These are phyloP conservation scores for Myrica gale DNA, from an alignment of 306 rosid species.

Conservation along the genomic window DNA sequence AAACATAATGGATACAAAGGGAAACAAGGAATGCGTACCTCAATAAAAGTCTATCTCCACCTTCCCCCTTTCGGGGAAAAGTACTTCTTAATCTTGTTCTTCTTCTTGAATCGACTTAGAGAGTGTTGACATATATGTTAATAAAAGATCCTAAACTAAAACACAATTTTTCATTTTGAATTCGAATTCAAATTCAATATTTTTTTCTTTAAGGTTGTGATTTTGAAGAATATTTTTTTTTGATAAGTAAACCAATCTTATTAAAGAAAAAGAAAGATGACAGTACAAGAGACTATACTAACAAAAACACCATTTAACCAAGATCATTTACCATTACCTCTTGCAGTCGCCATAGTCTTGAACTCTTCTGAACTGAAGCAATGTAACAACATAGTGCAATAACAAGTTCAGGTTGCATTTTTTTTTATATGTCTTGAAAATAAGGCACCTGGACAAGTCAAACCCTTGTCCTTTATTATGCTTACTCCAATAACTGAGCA, in stretches of 20 bases:
- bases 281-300: background rate
- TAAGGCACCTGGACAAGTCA: slow-evolving; percentile 53
- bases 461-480: slow-evolving; percentile 21
- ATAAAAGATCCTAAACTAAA: no score
- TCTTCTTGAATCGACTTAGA: no score
- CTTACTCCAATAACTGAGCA: slow-evolving; percentile 18
- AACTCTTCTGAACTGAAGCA: slow-evolving; percentile 64
- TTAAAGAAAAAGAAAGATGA: no score
- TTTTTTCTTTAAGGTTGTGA: no score
- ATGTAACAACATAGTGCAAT: slow-evolving; percentile 56
- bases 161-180: no score
- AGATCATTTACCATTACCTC: slow-evolving; percentile 48
- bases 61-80: no score
- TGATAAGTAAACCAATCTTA: background rate
- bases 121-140: no score
- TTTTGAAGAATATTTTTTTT: background rate
- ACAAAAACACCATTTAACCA: background rate
- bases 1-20: no score
- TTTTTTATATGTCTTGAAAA: slow-evolving; percentile 53
- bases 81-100: no score
- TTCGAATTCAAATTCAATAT: no score
- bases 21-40: no score
- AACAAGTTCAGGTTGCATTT: slow-evolving; percentile 52
- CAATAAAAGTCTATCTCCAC: no score
- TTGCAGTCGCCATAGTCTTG: slow-evolving; percentile 68